Conservation (phyloP, 441 rosid species). For the Breynia disticha region DNA sequence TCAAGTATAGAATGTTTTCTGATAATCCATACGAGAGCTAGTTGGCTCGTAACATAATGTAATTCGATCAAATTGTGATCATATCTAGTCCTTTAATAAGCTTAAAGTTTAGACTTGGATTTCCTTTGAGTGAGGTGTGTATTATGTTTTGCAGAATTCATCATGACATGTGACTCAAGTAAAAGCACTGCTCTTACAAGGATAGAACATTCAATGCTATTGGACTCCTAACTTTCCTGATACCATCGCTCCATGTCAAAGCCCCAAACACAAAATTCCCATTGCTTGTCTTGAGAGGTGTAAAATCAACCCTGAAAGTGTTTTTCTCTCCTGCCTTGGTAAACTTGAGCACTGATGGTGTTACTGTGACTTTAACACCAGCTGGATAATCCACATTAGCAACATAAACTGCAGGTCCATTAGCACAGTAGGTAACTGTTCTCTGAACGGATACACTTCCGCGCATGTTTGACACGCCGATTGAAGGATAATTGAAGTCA, state of each 20-base stretch:
- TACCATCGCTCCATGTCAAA: slow-evolving; percentile 39
- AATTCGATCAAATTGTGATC: too few species aligned
- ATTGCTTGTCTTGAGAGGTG: slow-evolving; percentile 23
- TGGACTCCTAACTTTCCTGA: slow-evolving; percentile 34
- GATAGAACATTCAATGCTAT: slow-evolving; percentile 30
- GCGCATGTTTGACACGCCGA: slow-evolving; percentile 33
- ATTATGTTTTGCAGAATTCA: too few species aligned
- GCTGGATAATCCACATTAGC: slow-evolving; percentile 22
- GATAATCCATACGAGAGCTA: too few species aligned
- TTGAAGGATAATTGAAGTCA: slow-evolving; percentile 41
- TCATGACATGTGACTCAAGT: too few species aligned
- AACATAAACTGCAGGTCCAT: slow-evolving; percentile 23
- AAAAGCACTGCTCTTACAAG: slow-evolving; percentile 10
- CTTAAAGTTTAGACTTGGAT: too few species aligned
- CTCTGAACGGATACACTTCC: slow-evolving; percentile 29
- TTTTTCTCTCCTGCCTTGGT: slow-evolving; percentile 26
- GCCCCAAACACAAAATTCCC: slow-evolving; percentile 39
- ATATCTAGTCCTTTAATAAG: too few species aligned
- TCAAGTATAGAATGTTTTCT: too few species aligned
- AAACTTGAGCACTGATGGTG: slow-evolving; percentile 33
- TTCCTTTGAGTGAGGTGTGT: too few species aligned
- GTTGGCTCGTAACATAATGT: too few species aligned
- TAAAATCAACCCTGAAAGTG: slow-evolving; percentile 34
- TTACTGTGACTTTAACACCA: slow-evolving; percentile 27
- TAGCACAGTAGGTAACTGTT: slow-evolving; percentile 35